Base-by-base conservation (phyloP, 2,329 filamentous ascomycete species). In the Colletotrichum sidae region DNA sequence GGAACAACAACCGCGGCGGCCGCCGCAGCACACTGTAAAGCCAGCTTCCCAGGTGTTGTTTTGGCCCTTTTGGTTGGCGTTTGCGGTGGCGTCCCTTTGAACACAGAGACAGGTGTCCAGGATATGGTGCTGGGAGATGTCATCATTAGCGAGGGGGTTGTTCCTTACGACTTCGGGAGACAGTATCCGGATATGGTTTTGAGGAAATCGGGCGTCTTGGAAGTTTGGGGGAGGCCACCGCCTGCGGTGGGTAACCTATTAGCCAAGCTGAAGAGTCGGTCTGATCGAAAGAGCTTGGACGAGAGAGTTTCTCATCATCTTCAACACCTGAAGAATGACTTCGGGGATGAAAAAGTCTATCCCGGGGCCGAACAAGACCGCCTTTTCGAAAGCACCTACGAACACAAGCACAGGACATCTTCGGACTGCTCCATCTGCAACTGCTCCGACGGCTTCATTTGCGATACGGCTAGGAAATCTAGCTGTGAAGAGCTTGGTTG, bases 21-120 rank as follows among this genome's bases (percentile, higher is more conserved):
- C 1, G 68, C 72, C 0, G 69, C 75, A 0, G 63, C 72, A 0
- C 69, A 68, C 37, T 63, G 81, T 13, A 71, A 70, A 0, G 66
- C 64, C 2, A 82, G 78, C 55, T 83, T 77, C 46, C 61, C 65
- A 0, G 62, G 65, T 2, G 60, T 83, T 4, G 71, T 68, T 33
- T 70, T 82, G 0, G 75, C 67, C 0, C 47, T 83, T 0, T 39
- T 82, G 0, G 75, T 78, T 2, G 81, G 80, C 0, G 72, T 82
- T 9, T 82, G 80, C 46, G 81, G 79, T 0, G 80, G 76, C 13
- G 70, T 77, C 2, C 78, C 79, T 1, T n/a, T 38, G 0, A 45
- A 12, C 4, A 42, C 11, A 5, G 2, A 41, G 1, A 1, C 41
- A 0, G 15, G 38, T 3, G 8, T 7, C 4, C 25, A 13, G 15